Evolutionary conservation across 1,284 basidiomycete genomes (phyloP).

Genomic region (Uromyces viciae-fabae): DNA sequence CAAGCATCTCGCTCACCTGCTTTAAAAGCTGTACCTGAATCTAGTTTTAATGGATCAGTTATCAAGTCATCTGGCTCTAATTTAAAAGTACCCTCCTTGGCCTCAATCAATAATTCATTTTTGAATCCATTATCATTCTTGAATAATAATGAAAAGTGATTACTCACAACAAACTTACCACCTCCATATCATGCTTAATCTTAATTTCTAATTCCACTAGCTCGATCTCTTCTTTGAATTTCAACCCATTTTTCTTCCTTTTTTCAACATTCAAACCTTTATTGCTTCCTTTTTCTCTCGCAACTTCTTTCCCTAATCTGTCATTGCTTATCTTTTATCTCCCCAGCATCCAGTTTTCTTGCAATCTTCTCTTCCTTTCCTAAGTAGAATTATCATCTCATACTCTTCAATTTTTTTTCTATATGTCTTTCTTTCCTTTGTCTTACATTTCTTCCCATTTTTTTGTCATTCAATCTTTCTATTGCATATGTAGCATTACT

Average conservation of each 20-base stretch:
- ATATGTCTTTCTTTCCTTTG: neutral
- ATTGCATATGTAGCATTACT: neutral
- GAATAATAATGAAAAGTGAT: neutral
- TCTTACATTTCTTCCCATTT: neutral
- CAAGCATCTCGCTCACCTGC: slow-evolving; percentile 29
- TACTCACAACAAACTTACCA: neutral
- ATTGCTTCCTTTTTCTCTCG: neutral
- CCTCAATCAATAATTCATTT: slow-evolving; percentile 5
- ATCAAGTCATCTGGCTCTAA: neutral
- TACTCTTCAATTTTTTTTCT: neutral
- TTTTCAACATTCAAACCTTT: neutral
- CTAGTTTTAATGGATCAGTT: neutral
- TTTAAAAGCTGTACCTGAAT: slow-evolving; percentile 15
- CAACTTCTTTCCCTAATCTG: neutral
- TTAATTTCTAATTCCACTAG: neutral
- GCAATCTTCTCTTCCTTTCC: too few species aligned
- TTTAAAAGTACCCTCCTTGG: slow-evolving; percentile 11
- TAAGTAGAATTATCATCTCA: too few species aligned
- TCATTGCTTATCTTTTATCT: neutral
- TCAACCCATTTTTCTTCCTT: neutral
- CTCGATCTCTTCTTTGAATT: neutral
- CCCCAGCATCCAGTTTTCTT: too few species aligned
- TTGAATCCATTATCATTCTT: slow-evolving; percentile 12
- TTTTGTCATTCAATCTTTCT: neutral
- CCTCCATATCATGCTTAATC: neutral